Evolutionary conservation across 2,329 filamentous ascomycete species (phyloP).

Genomic region (Onygena corvina): DNA sequence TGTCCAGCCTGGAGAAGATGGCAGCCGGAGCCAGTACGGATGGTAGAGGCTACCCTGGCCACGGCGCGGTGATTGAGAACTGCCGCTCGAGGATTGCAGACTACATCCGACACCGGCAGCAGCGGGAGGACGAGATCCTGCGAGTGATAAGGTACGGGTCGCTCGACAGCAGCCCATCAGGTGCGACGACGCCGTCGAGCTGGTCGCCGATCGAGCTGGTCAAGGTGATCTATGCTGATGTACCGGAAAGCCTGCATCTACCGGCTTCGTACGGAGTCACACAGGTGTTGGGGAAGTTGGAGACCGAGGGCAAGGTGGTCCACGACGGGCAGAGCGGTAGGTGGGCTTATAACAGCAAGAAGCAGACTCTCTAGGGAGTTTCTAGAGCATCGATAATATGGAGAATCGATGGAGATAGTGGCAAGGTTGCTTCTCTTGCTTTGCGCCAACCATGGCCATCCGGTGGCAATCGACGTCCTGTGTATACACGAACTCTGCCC

Average conservation of each 20-base stretch:
- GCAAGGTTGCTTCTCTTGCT: neutral
- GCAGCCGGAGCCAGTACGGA: conserved; percentile 35
- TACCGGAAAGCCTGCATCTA: conserved; percentile 60
- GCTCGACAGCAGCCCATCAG: conserved; percentile 21
- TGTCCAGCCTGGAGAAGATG: conserved; percentile 60
- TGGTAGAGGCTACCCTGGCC: conserved; percentile 72
- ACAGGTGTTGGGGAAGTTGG: conserved; percentile 69
- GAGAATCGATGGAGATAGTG: too few species aligned
- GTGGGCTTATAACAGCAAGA: conserved; percentile 18
- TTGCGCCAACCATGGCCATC: neutral
- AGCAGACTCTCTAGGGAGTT: conserved; percentile 22
- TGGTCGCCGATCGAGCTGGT: conserved; percentile 74
- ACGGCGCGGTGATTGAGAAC: conserved; percentile 66
- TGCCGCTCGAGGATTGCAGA: conserved; percentile 60
- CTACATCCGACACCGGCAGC: conserved; percentile 69
- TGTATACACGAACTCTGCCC: too few species aligned
- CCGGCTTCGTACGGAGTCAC: conserved; percentile 65
- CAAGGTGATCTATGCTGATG: conserved; percentile 71
- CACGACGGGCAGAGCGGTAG: conserved; percentile 18
- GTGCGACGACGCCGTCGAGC: conserved; percentile 21
- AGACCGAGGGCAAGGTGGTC: conserved; percentile 56
- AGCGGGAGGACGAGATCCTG: conserved; percentile 68
- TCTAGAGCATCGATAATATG: too few species aligned
- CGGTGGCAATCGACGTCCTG: neutral
- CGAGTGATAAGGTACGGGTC: conserved; percentile 44